Evolutionary conservation across 192 early-diverging fungal genomes (phyloP), one percentile per base, ranked within the genome.

Genomic region (Coemansia sp.): DNA sequence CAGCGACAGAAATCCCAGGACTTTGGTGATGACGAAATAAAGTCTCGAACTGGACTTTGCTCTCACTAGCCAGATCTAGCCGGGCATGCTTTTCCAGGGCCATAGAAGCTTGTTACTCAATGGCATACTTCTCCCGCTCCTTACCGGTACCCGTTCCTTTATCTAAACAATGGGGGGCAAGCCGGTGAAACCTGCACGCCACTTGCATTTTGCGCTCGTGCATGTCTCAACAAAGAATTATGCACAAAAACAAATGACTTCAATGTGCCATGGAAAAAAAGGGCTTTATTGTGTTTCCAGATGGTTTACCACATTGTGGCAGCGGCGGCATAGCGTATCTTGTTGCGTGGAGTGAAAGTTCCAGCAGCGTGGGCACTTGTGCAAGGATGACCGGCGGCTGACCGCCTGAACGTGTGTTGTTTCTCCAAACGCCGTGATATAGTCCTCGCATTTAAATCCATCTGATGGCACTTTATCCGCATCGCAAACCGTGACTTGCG

Each of bases 291-390:
- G 23, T 26, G 23, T 4, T 26, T 26, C 23, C 23, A 26, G 23
- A 34, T 34, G 16, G 41, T 45, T 46, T 11, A 81, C 60, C 5
- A 71, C 79, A 11, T 54, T 42, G 14, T 60, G 60, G 55, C 90
- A 91, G 46, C 90, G 76, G 11, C 36, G 16, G 61, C 90, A 91
- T 8, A 91, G 65, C 5, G 54, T 40, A 20, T 82, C 71, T 2
- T 63, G 72, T 7, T 60, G 51, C 0, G 47, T 40, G 1, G 87
- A 80, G 44, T 73, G 70, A 41, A 81, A 85, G 54, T 82, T 85
- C 86, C 90, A 88, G 69, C 90, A 91, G 31, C 90, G 82, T 15
- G 90, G 90, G 53, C 90, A 91, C 56, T 91, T 91, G 58, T 86
- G 81, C 44, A 71, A 31, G 10, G 52, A 40, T 11, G 85, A 79